Conservation (phyloP, 495 filamentous ascomycete species). For the Penicillium cinerascens region DNA sequence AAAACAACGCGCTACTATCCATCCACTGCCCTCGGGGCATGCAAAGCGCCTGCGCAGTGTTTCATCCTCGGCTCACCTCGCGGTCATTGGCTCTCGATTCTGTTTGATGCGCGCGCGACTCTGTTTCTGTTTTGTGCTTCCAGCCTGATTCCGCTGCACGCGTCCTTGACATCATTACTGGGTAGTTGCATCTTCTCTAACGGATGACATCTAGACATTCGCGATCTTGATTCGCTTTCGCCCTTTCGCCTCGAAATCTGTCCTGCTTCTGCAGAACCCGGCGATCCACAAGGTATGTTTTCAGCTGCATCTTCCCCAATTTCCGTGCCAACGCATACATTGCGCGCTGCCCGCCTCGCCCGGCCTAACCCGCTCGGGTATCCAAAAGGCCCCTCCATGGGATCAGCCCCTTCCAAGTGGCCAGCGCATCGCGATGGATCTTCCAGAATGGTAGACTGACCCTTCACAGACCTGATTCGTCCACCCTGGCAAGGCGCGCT, state of each 20-base stretch:
- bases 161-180: constrained; percentile 22
- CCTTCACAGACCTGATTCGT: constrained; percentile 24
- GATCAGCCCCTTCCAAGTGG: constrained; percentile 13
- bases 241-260: constrained; percentile 18
- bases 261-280: constrained; percentile 30
- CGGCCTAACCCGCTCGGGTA: constrained; percentile 31
- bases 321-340: constrained; percentile 51
- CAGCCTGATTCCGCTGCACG: constrained; percentile 22
- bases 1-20: constrained; percentile 21
- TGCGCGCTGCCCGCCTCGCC: constrained; percentile 24
- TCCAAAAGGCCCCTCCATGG: constrained; percentile 9
- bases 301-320: constrained; percentile 35
- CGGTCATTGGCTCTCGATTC: constrained; percentile 11
- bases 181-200: constrained; percentile 16
- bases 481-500: constrained; percentile 15
- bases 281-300: constrained; percentile 44
- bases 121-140: constrained; percentile 12
- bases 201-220: constrained; percentile 7
- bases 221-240: constrained; percentile 19
- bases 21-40: constrained; percentile 5
- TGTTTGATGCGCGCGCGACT: constrained; percentile 10
- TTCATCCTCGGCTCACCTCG: constrained; percentile 3
- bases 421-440: constrained; percentile 30
- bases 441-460: constrained; percentile 29
- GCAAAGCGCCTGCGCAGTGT: constrained; percentile 14